Base-by-base conservation (phyloP, 805 yeast genomes). In the Isabelozyma rhagii region DNA sequence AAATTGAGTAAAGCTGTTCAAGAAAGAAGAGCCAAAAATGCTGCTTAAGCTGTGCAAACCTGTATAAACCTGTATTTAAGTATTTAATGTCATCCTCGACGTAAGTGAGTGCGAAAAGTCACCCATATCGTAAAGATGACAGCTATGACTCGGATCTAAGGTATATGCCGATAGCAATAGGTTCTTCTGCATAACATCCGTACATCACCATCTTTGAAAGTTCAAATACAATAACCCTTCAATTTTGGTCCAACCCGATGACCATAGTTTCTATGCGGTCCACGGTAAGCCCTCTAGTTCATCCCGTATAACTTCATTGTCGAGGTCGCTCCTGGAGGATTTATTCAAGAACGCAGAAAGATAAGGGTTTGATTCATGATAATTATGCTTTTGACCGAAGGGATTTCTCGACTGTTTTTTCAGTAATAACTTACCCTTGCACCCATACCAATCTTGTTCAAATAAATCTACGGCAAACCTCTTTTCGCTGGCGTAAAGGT, bases 1-100 rank as follows among this genome's bases (percentile, higher is more conserved):
- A 83, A 83, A 55, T 80, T 94, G 59, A 87, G 97, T 42, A 80
- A 75, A 45, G 96, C 97, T 50, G 97, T 93, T 44, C 82, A 82
- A 69, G 71, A 80, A 49, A 89, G 99, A 81, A 85, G 96, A 77
- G 75, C 66, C 52, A 50, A 58, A 45, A 50, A 48, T 41, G 28
- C 49, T 39, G 36, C 36, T 31, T 31, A 31, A 27, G 14, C 41
- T 39, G 14, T 14, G 17, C 8, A 39, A 39, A 39, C 14, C 14
- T 39, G 41, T 39, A 14, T 39, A 39, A 45, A 29, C 45, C 51
- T 31, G 39, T 39, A 10, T 39, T 11, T 31, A 9, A 31, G 5
- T 31, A 31, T 31, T 21, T 21, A 21, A 21, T 21, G 25, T 5
- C 25, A 21, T 21, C 17, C 17, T 15, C 25, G 25, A 21, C 3